Base-by-base conservation (phyloP, 2,329 filamentous ascomycete genomes). In the Beauveria caledonica region DNA sequence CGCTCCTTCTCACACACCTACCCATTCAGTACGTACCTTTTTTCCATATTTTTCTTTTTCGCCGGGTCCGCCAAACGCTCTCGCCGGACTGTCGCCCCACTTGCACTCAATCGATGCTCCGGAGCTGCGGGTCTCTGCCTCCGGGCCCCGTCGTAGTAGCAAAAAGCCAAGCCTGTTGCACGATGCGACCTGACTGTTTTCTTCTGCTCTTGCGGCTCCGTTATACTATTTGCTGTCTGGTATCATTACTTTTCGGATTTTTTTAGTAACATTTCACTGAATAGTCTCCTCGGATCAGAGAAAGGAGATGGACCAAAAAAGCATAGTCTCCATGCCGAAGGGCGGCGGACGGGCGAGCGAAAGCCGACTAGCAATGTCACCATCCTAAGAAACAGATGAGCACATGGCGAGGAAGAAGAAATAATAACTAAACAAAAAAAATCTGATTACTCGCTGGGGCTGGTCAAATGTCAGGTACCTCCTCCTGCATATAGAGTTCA, bases 71-170 rank as follows among this genome's bases (percentile, higher is more conserved):
- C 40, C 6, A 17, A 44, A 50, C 33, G 57, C 57, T 25, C n/a
- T 59, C 42, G 56, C 56, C 56, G 46, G 46, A 44, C 36, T n/a
- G 33, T 44, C 33, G 56, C 33, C 56, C 56, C 56, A 58, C 46
- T 21, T 49, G 19, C 7, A 33, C 21, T 42, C n/a, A n/a, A 46
- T 58, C 46, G 48, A 51, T 29, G 48, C 48, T 59, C 57, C 57
- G 57, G 57, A 52, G 29, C 57, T 51, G 57, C 39, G 57, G 57
- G 48, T 52, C 57, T 40, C n/a, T 33, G 55, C 8, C 46, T 33
- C 56, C 46, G 57, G 48, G 13, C n/a, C 44, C 27, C 11, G 15
- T 36, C 3, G 19, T 23, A 29, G 19, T 8, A 27, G 7, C 19
- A 42, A 40, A 21, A 40, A 27, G 29, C 40, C 42, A 56, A 56